Conservation (phyloP, 768 basidiomycete genomes). For the Tulasnella sp. region DNA sequence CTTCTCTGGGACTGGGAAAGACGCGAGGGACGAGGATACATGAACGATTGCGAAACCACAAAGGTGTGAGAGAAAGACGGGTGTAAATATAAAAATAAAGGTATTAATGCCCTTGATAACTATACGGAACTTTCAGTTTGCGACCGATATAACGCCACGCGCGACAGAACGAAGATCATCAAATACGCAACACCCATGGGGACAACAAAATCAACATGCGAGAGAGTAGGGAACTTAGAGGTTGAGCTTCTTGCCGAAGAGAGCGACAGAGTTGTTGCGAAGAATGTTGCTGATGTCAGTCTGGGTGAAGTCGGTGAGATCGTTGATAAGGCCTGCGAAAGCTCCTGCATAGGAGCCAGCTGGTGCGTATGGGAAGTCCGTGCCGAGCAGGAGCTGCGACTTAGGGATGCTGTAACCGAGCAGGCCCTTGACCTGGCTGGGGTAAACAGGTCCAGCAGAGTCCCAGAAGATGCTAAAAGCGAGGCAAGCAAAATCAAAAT, state of each 20-base stretch:
- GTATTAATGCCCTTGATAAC: neutral
- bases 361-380: slow-evolving; percentile 24
- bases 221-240: neutral
- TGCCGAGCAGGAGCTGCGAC: slow-evolving; percentile 20
- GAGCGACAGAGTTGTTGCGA: neutral
- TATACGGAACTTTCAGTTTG: slow-evolving; percentile 1
- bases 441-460: slow-evolving; percentile 24
- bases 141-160: neutral
- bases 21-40: neutral
- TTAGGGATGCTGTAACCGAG: slow-evolving; percentile 22
- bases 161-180: neutral
- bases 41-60: neutral
- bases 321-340: neutral
- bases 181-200: neutral
- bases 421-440: slow-evolving; percentile 17
- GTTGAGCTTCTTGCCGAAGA: slow-evolving; percentile 16
- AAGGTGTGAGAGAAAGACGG: no score
- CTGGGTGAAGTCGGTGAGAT: slow-evolving; percentile 3
- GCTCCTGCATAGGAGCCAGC: neutral
- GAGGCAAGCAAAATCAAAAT: neutral
- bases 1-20: neutral
- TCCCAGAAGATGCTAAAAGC: slow-evolving; percentile 5
- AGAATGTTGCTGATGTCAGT: neutral
- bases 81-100: neutral
- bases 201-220: neutral